phyloP scores from a whole-genome alignment of 208 protist species.

The Acanthamoeba comandoni region DNA sequence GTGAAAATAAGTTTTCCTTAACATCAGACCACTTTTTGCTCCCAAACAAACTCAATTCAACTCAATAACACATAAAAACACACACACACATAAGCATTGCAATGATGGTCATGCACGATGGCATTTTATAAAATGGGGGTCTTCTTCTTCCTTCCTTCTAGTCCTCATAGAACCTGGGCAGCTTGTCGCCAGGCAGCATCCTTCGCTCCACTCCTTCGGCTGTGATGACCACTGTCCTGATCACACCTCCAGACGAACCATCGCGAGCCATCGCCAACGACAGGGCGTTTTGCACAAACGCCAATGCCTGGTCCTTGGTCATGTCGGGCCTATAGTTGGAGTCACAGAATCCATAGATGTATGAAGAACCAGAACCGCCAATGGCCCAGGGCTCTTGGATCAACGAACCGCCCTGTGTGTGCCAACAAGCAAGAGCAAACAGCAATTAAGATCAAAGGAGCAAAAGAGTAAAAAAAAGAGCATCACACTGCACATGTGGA shows the following conservation, averaged over 20 bases:
- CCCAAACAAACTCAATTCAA: too few relatives aligned
- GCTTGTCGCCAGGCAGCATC: constrained; percentile 83
- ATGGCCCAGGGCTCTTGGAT: constrained; percentile 95
- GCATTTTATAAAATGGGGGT: too few relatives aligned
- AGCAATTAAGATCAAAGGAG: too few relatives aligned
- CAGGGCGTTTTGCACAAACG: constrained; percentile 94
- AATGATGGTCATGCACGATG: too few relatives aligned
- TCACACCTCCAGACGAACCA: constrained; percentile 97
- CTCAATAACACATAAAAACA: too few relatives aligned
- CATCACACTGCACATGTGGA: too few relatives aligned
- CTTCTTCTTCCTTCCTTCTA: too few relatives aligned
- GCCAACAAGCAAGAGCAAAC: too few relatives aligned
- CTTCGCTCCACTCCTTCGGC: constrained; percentile 85
- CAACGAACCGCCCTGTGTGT: constrained; percentile 94
- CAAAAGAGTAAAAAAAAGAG: too few relatives aligned
- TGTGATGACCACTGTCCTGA: constrained; percentile 94
- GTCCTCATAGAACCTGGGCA: constrained; percentile 52
- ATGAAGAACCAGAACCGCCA: constrained; percentile 96
- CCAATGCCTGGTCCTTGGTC: constrained; percentile 95
- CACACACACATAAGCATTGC: too few relatives aligned
- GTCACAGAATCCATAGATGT: constrained; percentile 98
- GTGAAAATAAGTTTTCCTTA: too few relatives aligned
- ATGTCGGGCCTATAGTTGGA: constrained; percentile 96
- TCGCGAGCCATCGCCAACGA: constrained; percentile 97
- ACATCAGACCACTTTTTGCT: too few relatives aligned